Evolutionary conservation across 2,329 filamentous ascomycete genomes (phyloP).

Genomic region (Talaromyces funiculosus): DNA sequence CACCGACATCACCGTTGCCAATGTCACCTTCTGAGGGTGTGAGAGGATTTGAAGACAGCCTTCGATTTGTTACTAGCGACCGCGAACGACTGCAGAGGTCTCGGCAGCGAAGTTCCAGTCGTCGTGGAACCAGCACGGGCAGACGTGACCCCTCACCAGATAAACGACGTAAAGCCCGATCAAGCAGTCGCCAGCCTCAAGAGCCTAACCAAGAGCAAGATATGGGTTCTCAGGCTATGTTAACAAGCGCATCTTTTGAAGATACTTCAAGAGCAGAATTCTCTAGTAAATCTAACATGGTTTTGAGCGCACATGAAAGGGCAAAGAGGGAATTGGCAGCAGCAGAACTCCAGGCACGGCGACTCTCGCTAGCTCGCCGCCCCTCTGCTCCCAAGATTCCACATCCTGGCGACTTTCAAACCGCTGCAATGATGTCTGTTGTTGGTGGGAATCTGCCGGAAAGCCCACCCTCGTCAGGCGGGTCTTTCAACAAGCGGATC

Average conservation of each 20-base stretch:
- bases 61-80: conserved; percentile 41
- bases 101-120: conserved; percentile 49
- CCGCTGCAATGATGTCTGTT: conserved; percentile 33
- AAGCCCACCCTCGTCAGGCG: conserved; percentile 34
- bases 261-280: conserved; percentile 21
- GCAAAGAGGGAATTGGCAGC: conserved; percentile 71
- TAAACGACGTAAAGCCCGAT: conserved; percentile 31
- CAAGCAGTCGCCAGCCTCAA: conserved; percentile 28
- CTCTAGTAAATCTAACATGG: conserved; percentile 16
- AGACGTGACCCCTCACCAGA: conserved; percentile 45
- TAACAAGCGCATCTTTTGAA: conserved; percentile 14
- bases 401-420: conserved; percentile 57
- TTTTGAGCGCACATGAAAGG: conserved; percentile 51
- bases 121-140: conserved; percentile 37
- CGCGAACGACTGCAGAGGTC: conserved; percentile 41
- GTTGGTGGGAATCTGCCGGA: conserved; percentile 35
- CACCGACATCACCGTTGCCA: conserved; percentile 75
- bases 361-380: conserved; percentile 73
- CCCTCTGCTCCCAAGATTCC: conserved; percentile 76
- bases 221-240: neutral
- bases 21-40: conserved; percentile 55
- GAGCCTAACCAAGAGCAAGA: conserved; percentile 13
- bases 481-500: conserved; percentile 27
- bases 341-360: conserved; percentile 79
- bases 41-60: conserved; percentile 58